Conservation (phyloP, 495 filamentous ascomycete genomes). For the Daldinia bambusicola region DNA sequence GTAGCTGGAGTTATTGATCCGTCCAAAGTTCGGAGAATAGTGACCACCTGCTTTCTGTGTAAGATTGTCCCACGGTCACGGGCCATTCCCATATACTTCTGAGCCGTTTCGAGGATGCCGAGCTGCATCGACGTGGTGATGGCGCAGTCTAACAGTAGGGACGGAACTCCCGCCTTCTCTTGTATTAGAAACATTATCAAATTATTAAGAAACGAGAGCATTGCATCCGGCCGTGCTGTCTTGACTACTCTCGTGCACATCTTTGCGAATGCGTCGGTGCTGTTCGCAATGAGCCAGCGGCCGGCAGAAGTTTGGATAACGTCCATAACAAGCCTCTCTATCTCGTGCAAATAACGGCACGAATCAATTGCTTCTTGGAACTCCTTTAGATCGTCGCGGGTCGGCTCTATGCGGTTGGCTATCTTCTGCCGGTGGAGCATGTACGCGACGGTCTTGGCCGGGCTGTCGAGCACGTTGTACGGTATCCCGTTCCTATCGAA, state of each 20-base stretch:
- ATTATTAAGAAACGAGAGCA: slow-evolving; percentile 45
- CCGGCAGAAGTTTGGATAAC: slow-evolving; percentile 30
- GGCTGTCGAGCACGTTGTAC: slow-evolving; percentile 1
- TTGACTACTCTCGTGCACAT: neutral
- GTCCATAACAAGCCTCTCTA: slow-evolving; percentile 39
- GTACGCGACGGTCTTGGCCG: slow-evolving; percentile 28
- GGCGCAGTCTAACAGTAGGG: slow-evolving; percentile 8
- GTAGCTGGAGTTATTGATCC: neutral
- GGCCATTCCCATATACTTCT: slow-evolving; percentile 33
- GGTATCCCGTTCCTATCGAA: slow-evolving; percentile 41
- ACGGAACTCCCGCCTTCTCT: slow-evolving; percentile 7
- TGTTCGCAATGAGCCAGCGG: slow-evolving; percentile 20
- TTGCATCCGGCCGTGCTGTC: slow-evolving; percentile 1
- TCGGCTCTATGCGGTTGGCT: neutral
- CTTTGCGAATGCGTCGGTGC: slow-evolving; percentile 7
- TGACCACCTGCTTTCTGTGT: neutral
- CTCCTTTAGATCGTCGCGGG: neutral
- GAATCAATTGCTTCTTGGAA: neutral
- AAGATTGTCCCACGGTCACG: neutral
- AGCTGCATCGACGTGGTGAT: slow-evolving; percentile 21
- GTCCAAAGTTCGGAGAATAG: neutral
- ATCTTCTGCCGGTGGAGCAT: slow-evolving; percentile 34
- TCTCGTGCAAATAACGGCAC: neutral
- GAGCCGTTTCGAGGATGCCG: slow-evolving; percentile 12
- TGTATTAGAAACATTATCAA: slow-evolving; percentile 35